Evolutionary conservation across 257 asterid genomes (phyloP), one percentile per base, ranked within the genome.

Genomic region (Gynochthodes officinalis): DNA sequence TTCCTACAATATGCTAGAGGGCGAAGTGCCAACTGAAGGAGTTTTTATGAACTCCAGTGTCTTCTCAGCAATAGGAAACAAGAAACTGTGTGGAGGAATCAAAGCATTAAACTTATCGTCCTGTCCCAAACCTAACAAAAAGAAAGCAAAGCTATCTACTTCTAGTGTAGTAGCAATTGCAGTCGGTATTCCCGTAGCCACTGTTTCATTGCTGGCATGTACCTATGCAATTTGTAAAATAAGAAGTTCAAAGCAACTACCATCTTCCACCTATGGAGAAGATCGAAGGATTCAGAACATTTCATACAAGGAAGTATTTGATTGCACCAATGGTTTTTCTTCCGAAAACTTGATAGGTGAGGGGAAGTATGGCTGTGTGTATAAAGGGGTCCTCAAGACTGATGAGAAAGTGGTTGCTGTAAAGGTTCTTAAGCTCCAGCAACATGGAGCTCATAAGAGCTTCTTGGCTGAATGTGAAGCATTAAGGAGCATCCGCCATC

Each of bases 401-500:
- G 75, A 32, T 19, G 82, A 70, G n/a, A 67, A 30, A 55, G 5
- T 67, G 30, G 52, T 82, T 54, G 82, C 82, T 21, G 44, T 79
- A 8, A 75, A 83, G 65, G 83, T 77, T 32, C 74, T 80, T 37
- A 75, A 80, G 40, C 87, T 79, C 39, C 83, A 75, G 42, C 30
- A 55, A 21, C 50, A 28, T 9, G 84, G 84, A 30, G 84, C 81
- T 39, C 27, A 52, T 6, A 83, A 65, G 73, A 79, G 79, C 40
- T 79, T 80, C 69, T 13, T 70, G 25, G 84, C 81, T 27, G 82
- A 83, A 69, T 82, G 86, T 52, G 67, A 75, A 65, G 82, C 80
- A 43, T 19, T 79, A 39, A 79, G 80, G 28, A 74, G 59, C 27
- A 55, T 58, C 44, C 78, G 81, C 12, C 87, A 83, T 28, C 71